Evolutionary conservation across 768 basidiomycete species (phyloP), one percentile per base, ranked within the genome.

Genomic region (Chiua virens): DNA sequence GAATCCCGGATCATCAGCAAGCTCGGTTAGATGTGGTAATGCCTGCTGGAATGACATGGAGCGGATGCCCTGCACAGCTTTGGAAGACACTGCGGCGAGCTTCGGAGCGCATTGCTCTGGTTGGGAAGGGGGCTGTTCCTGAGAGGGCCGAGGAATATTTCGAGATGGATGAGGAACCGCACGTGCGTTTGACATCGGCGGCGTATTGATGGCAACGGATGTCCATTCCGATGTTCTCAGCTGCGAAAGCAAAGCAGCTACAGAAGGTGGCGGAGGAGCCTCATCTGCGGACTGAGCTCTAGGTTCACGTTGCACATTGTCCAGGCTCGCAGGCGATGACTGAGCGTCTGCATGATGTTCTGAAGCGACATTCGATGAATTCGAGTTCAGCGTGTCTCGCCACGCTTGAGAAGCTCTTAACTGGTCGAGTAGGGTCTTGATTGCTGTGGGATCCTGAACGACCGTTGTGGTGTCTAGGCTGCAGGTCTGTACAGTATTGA

Each of bases 371-470:
- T 42, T 45, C 3, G 47, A 45, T 18, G 61, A 32, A 21, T 35
- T 47, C 37, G 62, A 43, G 43, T 43, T 64, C 15, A 73, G 56
- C 2, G 73, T 62, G 43, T 83, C 75, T 59, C 85, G 79, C 87
- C 86, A 91, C 21, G 82, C 86, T 58, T 81, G 76, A 4, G 89
- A 91, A 3, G 76, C 68, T 45, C 80, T 75, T 13, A 92, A 73
- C 55, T 81, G 80, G 47, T 90, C 86, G 17, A 93, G 77, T 22
- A 92, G 75, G 23, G 87, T 83, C 58, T 81, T 79, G 42, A 93
- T 76, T 40, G 79, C 80, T 53, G 73, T 74, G 42, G 84, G 73
- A 67, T 90, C 87, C 87, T 90, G 62, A 30, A 45, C 40, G 20
- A 30, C n/a, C 4, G 18, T 28, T 28, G 43, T 58, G 13, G 48